Base-by-base conservation (phyloP, 2,329 filamentous ascomycete species). In the Ophiostoma piceae region DNA sequence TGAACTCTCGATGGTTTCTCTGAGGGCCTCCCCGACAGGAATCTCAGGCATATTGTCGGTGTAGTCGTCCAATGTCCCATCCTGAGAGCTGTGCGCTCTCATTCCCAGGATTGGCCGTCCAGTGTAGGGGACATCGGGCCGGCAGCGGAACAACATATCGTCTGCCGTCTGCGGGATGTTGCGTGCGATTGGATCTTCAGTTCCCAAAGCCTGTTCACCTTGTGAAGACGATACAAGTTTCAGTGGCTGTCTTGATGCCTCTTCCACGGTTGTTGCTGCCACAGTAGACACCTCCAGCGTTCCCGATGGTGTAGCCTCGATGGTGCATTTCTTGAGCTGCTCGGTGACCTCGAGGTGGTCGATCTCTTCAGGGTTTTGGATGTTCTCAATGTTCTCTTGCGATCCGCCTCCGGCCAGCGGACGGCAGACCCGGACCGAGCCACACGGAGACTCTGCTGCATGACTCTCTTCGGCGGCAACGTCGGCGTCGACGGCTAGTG, bases 351-450 rank as follows among this genome's bases (percentile, higher is more conserved):
- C 12, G 11, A 35, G 1, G 6, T 62, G 19, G 16, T 47, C 16
- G 43, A 16, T 16, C 1, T 16, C 6, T 5, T 62, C 26, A 12
- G n/a, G 2, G 11, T 29, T 57, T 8, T 57, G 8, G n/a, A 57
- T 11, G 11, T 57, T 57, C 16, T 22, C 47, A n/a, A 41, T 26
- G 6, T n/a, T n/a, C 41, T 32, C 19, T 16, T 65, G 9, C 26
- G 32, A 11, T 1, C 8, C 19, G 7, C 26, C 11, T 35, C 4
- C 39, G 14, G 2, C 35, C 16, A 19, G 7, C 11, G 69, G 66
- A n/a, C 64, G 69, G 26, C 29, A 64, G 57, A 71, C 71, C 9
- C 39, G 66, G 9, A 71, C n/a, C 5, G 72, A 72, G 32, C 60
- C 62, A 29, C 41, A 66, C 2, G 68, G 32, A 14, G 70, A 70